These are phyloP conservation scores for Lanmaoa pseudosensibilis DNA, from an alignment of 768 basidiomycete genomes.

Conservation along the genomic window DNA sequence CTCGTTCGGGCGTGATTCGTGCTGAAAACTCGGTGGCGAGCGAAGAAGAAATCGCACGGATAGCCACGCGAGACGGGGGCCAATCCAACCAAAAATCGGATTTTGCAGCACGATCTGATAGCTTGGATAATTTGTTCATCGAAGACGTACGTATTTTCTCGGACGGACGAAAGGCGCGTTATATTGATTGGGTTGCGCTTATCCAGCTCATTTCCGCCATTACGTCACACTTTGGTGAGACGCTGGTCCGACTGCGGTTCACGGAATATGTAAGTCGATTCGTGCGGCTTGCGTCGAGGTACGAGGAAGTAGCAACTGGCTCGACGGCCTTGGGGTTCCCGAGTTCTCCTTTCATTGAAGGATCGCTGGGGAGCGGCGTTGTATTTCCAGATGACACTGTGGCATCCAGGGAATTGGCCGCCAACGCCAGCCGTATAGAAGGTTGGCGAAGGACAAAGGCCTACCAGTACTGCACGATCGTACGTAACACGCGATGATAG, in stretches of 20 bases:
- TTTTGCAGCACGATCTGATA: slow-evolving; percentile 55
- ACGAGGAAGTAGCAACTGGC: slow-evolving; percentile 81
- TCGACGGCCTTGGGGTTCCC: slow-evolving; percentile 76
- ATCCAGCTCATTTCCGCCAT: slow-evolving; percentile 77
- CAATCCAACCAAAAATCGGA: slow-evolving; percentile 57
- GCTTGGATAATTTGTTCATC: slow-evolving; percentile 81
- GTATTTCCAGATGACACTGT: slow-evolving; percentile 72
- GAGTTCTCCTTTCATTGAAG: slow-evolving; percentile 47
- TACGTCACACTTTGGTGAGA: slow-evolving; percentile 89
- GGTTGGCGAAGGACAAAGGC: slow-evolving; percentile 86
- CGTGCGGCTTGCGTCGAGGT: slow-evolving; percentile 83
- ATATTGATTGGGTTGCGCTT: background rate
- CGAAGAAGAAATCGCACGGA: slow-evolving; percentile 71
- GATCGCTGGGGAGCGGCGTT: slow-evolving; percentile 73
- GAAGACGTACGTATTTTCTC: slow-evolving; percentile 70
- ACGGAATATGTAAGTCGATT: slow-evolving; percentile 88
- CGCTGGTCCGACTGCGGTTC: slow-evolving; percentile 83
- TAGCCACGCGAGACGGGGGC: slow-evolving; percentile 46
- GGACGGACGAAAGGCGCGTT: background rate
- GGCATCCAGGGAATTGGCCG: slow-evolving; percentile 66
- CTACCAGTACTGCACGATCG: slow-evolving; percentile 72
- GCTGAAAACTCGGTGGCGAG: slow-evolving; percentile 60
- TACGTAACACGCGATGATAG: slow-evolving; percentile 36
- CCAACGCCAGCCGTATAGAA: slow-evolving; percentile 84
- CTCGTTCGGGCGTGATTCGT: slow-evolving; percentile 62